Base-by-base conservation (phyloP, 23 red algal genomes). In the Cyanidiococcus yangmingshanensis region DNA sequence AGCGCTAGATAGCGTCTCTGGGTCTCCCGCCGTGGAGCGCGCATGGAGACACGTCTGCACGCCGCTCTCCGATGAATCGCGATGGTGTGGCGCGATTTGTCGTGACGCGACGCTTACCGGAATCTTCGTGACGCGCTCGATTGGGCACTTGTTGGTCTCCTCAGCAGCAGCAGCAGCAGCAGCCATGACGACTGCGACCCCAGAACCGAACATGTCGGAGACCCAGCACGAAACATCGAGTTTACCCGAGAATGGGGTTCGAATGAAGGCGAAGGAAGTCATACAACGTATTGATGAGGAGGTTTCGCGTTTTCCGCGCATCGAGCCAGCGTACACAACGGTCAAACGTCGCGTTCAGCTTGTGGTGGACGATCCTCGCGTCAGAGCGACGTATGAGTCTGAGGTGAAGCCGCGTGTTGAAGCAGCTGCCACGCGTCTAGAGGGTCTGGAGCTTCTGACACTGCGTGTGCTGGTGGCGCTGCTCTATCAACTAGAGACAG, bases 331-430 rank as follows among this genome's bases (percentile, higher is more conserved):
- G 3, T 71, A 71, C 32, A 25, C 21, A 12, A 71, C n/a, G n/a
- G 63, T 71, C 7, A 71, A 35, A 29, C 63, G 32, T 12, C 63
- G 32, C n/a, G 63, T 71, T 25, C 63, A 71, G 63, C 63, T 12
- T 2, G 63, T 35, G 27, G 63, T 35, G 12, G 63, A 25, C n/a
- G 63, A 71, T 35, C 63, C 63, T 25, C 63, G 63, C n/a, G 63
- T 71, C 16, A 7, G n/a, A 2, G 7, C n/a, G n/a, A 30, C 63
- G 21, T 71, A 71, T 29, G 63, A 71, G 63, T 7, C 32, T 7
- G 63, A 71, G 63, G 63, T 71, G 12, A 71, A 71, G 32, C 63
- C 63, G 27, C 63, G 63, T 7, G 63, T 71, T 7, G 27, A 7
- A 29, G 63, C 63, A 29, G 63, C 63, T 12, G 21, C 7, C 16